A percentile compares a stretch with the other conserved stretches of the same genome.
These are phyloP conservation scores for Boletellus deceptivus DNA, from an alignment of 1,284 basidiomycete species.

Conservation along the genomic window DNA sequence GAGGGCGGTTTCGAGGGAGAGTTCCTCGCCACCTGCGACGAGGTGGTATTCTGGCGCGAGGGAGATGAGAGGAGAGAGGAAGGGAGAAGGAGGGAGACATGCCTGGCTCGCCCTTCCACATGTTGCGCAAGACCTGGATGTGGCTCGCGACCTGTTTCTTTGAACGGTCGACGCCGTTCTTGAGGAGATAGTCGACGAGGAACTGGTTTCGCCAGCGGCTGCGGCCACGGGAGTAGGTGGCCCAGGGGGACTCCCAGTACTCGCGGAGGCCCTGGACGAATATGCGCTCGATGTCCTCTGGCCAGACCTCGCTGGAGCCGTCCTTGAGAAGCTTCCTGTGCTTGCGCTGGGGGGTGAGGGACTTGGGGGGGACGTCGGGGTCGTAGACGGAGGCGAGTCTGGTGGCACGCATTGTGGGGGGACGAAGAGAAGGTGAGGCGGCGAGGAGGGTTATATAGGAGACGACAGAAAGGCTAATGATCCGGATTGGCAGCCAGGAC, in stretches of 20 bases:
- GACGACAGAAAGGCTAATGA: constrained; percentile 37
- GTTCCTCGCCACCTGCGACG: constrained; percentile 72
- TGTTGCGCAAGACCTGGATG: constrained; percentile 77
- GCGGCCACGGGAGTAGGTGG: constrained; percentile 71
- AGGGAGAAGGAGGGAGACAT: constrained; percentile 19
- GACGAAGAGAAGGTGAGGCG: constrained; percentile 21
- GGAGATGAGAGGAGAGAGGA: constrained; percentile 29
- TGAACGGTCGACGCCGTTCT: constrained; percentile 61
- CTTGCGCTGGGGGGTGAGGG: constrained; percentile 74
- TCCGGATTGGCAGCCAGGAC: constrained; percentile 40
- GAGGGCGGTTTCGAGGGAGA: constrained; percentile 52
- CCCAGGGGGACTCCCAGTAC: constrained; percentile 78
- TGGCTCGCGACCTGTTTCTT: constrained; percentile 85
- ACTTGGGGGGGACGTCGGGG: constrained; percentile 36
- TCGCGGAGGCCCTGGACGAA: constrained; percentile 78
- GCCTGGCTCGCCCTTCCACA: constrained; percentile 83
- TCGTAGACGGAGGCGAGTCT: constrained; percentile 24
- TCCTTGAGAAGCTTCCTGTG: constrained; percentile 81
- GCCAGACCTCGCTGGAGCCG: constrained; percentile 79
- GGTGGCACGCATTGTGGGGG: constrained; percentile 31
- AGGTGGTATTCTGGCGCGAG: constrained; percentile 52
- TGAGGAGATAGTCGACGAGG: constrained; percentile 72
- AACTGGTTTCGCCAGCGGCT: constrained; percentile 80
- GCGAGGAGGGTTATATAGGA: constrained; percentile 29
- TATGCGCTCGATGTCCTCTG: constrained; percentile 66